A percentile compares a stretch with the other conserved stretches of the same genome.
phyloP scores from a whole-genome alignment of 2,329 filamentous ascomycete species.

The Colletotrichum graminicola region DNA sequence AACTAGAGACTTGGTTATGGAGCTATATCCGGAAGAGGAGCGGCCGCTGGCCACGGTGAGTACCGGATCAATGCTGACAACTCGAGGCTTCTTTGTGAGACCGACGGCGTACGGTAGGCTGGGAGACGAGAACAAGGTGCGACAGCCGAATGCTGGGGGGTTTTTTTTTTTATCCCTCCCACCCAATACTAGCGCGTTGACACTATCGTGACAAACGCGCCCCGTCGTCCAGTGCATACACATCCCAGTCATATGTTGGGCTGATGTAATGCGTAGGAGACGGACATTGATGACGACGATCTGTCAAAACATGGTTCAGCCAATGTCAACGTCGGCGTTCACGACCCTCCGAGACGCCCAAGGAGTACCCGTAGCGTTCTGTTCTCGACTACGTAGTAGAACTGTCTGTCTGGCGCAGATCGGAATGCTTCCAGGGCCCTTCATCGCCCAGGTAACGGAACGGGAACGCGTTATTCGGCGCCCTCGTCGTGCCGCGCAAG shows the following conservation, averaged over 20 bases:
- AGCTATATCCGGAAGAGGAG: not conserved
- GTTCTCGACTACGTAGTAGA: not conserved
- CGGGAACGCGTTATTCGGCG: not conserved
- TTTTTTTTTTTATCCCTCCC: not conserved
- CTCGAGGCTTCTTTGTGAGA: not conserved
- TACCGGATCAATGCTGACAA: not conserved
- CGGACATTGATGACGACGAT: conserved; percentile 10
- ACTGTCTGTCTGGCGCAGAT: not conserved
- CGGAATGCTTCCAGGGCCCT: conserved; percentile 1
- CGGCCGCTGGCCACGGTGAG: not conserved
- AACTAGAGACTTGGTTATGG: not conserved
- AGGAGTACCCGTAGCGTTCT: conserved; percentile 2
- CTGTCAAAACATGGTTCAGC: not conserved
- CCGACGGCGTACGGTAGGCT: not conserved
- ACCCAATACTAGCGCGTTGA: not conserved
- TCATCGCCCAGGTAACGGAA: conserved; percentile 15
- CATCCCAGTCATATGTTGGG: not conserved
- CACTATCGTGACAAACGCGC: not conserved
- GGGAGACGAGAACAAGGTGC: conserved; percentile 6
- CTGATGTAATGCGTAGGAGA: not conserved
- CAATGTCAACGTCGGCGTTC: not conserved
- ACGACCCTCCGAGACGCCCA: conserved; percentile 19
- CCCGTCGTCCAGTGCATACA: not conserved
- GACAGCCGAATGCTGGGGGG: not conserved
- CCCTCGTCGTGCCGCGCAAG: not conserved